Base-by-base conservation (phyloP, 306 rosid genomes). In the Inga oerstediana region DNA sequence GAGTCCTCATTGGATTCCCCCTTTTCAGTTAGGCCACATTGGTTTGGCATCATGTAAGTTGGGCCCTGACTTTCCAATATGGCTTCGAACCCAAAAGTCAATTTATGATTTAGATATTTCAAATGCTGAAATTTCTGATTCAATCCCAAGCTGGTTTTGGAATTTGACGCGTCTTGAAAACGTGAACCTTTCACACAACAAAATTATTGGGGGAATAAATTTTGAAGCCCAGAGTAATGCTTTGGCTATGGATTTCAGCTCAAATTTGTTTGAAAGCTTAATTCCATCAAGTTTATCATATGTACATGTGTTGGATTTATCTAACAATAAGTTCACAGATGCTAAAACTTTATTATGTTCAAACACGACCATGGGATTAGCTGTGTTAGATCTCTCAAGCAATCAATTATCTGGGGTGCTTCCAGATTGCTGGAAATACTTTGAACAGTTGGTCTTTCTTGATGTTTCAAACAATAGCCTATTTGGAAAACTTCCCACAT, bases 181-280 rank as follows among this genome's bases (percentile, higher is more conserved):
- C n/a, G 1, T 71, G 30, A 43, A 71, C 5, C 75, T 71, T 71
- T 72, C 76, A 10, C 76, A 72, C 56, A 72, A 72, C 56, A 37
- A 61, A 10, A 61, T 61, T 27, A 10, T 0, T 11, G 67, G 67
- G 8, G 6, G 4, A 24, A 10, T 61, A 6, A 4, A 61, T 61
- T 24, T 61, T 22, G 0, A 8, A 59, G 22, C 0, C 5, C 22
- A 24, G 0, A 61, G 10, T 22, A 0, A 3, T 3, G 0, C 10
- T 61, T 1, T 0, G 0, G 0, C 0, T 0, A 9, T 39, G 16
- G 37, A 72, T 72, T 20, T 17, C 0, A 72, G 56, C 56, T 72
- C 56, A 12, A 72, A 72, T 44, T 11, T 72, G 19, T 72, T 72
- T 11, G 37, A 44, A 72, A 56, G 37, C 20, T 27, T 35, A 43